Evolutionary conservation across 805 yeast genomes (phyloP), one percentile per base, ranked within the genome.

Genomic region (Ogataea allantospora): DNA sequence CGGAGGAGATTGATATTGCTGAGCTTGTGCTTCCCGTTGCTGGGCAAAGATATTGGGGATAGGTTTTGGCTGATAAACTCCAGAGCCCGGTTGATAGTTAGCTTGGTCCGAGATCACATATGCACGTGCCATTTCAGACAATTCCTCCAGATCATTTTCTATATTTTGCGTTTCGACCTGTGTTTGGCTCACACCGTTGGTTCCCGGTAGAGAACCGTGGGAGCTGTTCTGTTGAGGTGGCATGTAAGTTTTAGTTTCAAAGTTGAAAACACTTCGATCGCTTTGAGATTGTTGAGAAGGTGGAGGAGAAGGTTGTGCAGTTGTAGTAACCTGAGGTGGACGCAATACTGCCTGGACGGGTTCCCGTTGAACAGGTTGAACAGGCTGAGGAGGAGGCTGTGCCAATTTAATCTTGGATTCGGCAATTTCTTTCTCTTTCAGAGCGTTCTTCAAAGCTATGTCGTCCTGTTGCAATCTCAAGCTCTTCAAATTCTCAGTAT

Each of bases 81-180:
- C 49, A 21, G 50, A 33, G 9, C 34, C 37, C 9, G 30, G 15
- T 9, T 36, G 40, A 7, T 25, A 18, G 2, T 47, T 55, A 5
- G 61, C 42, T 39, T 56, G 54, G 22, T 58, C 59, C 5, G 55
- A 40, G 4, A 51, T 35, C 6, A 48, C 58, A 35, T 57, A 59
- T 24, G 53, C 56, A 18, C 51, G 58, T 5, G 60, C 61, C 53
- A 58, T 46, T 25, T 59, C 51, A 13, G 64, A 54, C 16, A 64
- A 40, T 27, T 60, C 63, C 39, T 53, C 62, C 30, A 56, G 42
- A 30, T 58, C 63, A 14, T 52, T 48, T n/a, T 55, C 61, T 20
- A 43, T 43, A 39, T 38, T 44, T 15, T 50, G 51, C n/a, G 11
- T 16, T 14, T 6, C 38, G 24, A 12, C 38, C 23, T 10, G 23